Evolutionary conservation across 2,329 filamentous ascomycete species (phyloP).

Genomic region (Sordariomycetes sp.): DNA sequence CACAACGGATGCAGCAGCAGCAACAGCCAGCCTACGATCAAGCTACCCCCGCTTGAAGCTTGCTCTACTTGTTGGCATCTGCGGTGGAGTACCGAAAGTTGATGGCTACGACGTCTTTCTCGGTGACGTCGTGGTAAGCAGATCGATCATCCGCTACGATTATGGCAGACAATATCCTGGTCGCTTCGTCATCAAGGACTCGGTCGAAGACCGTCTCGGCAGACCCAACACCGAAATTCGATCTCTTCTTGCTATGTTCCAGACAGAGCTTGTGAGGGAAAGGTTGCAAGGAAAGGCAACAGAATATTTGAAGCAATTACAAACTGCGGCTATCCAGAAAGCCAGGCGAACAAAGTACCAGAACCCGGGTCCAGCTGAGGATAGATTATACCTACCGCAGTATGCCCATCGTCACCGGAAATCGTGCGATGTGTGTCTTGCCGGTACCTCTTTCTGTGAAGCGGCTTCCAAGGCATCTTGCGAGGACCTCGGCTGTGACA

Average conservation of each 20-base stretch:
- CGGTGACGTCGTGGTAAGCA: slow-evolving; percentile 16
- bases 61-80: slow-evolving; percentile 22
- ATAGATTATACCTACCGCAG: slow-evolving; percentile 14
- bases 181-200: slow-evolving; percentile 14
- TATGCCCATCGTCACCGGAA: slow-evolving; percentile 19
- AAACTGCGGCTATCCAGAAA: not conserved
- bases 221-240: slow-evolving; percentile 17
- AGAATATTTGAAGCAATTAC: not conserved
- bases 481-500: slow-evolving; percentile 16
- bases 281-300: not conserved
- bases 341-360: slow-evolving; percentile 7
- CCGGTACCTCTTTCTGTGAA: slow-evolving; percentile 10
- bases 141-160: slow-evolving; percentile 11
- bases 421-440: slow-evolving; percentile 3
- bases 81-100: slow-evolving; percentile 16
- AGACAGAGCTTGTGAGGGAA: not conserved
- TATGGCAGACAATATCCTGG: slow-evolving; percentile 12
- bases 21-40: not conserved
- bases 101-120: slow-evolving; percentile 8
- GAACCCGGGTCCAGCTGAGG: slow-evolving; percentile 14
- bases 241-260: not conserved
- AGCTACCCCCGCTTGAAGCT: slow-evolving; percentile 13
- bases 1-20: slow-evolving; percentile 1
- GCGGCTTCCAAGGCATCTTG: slow-evolving; percentile 12
- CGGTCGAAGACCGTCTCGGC: slow-evolving; percentile 14